Base-by-base conservation (phyloP, 106 monocot genomes). In the Acorus calamus region DNA sequence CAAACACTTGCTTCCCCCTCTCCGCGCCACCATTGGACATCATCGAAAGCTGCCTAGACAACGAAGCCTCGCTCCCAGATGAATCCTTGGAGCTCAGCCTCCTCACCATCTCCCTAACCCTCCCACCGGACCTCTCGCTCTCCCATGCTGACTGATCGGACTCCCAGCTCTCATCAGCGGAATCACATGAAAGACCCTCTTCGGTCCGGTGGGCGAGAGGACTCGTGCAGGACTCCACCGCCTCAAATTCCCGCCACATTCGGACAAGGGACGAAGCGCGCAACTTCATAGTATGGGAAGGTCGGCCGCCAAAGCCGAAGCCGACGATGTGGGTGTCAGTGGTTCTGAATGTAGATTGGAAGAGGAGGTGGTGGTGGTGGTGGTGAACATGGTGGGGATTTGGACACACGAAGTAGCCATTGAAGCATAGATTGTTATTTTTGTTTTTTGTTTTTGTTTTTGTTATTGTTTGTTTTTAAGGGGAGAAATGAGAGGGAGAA, bases 161-260 rank as follows among this genome's bases (percentile, higher is more conserved):
- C 2, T 76, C 69, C 72, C 66, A 67, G 5, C 69, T 70, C 7
- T 11, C 53, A 14, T 53, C 76, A 7, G 60, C 28, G 28, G 28
- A 28, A 0, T 28, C 28, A 28, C 28, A 0, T 28, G 28, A 28
- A 1, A 28, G 28, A 28, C 28, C 28, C 28, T 28, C 28, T 28
- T 28, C 28, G 28, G 28, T 28, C 28, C 1, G 28, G 28, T 28
- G 28, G 28, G 28, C 28, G 28, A 28, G 28, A 28, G 28, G 28
- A 1, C 28, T 28, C 28, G 1, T 1, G 1, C 28, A 28, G 28
- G 28, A 28, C 28, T 28, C 28, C 28, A 1, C 28, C 28, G 88
- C 83, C 75, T 93, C 93, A n/a, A 93, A 51, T 70, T 89, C 93
- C 67, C 83, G 69, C 93, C 93, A 93, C 85, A 81, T 86, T 77